Evolutionary conservation across 768 basidiomycete genomes (phyloP).

Genomic region (Termitomyces sp.): DNA sequence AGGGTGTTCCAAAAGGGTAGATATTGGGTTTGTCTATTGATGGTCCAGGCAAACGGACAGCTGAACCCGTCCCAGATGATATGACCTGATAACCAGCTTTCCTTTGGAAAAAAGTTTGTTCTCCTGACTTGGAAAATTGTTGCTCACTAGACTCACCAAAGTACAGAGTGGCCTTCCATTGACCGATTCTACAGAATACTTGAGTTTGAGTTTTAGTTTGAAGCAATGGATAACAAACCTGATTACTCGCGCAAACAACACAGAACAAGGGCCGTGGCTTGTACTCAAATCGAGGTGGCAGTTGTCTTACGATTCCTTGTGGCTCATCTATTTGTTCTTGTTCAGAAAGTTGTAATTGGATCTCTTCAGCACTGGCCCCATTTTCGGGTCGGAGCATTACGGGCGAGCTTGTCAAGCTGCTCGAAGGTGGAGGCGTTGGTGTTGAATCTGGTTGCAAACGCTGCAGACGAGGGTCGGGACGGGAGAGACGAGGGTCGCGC

Average conservation of each 20-base stretch:
- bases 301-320: neutral
- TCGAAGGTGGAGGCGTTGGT: slow-evolving; percentile 24
- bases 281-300: slow-evolving; percentile 26
- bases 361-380: slow-evolving; percentile 11
- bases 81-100: slow-evolving; percentile 90
- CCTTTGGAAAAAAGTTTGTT: slow-evolving; percentile 34
- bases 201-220: slow-evolving; percentile 10
- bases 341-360: slow-evolving; percentile 5
- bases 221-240: slow-evolving; percentile 48
- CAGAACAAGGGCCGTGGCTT: slow-evolving; percentile 85
- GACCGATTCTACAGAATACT: slow-evolving; percentile 72
- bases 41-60: slow-evolving; percentile 92
- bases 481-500: slow-evolving; percentile 75
- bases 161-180: slow-evolving; percentile 94
- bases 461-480: slow-evolving; percentile 63
- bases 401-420: slow-evolving; percentile 14
- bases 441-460: slow-evolving; percentile 37
- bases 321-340: slow-evolving; percentile 1
- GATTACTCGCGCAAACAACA: slow-evolving; percentile 99
- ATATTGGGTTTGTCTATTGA: slow-evolving; percentile 98
- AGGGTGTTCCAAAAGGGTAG: slow-evolving; percentile 94
- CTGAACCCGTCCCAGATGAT: slow-evolving; percentile 95
- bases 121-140: neutral
- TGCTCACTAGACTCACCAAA: slow-evolving; percentile 56
- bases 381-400: slow-evolving; percentile 19